Base-by-base conservation (phyloP, 2,329 filamentous ascomycete species). In the Venturiaceae sp. region DNA sequence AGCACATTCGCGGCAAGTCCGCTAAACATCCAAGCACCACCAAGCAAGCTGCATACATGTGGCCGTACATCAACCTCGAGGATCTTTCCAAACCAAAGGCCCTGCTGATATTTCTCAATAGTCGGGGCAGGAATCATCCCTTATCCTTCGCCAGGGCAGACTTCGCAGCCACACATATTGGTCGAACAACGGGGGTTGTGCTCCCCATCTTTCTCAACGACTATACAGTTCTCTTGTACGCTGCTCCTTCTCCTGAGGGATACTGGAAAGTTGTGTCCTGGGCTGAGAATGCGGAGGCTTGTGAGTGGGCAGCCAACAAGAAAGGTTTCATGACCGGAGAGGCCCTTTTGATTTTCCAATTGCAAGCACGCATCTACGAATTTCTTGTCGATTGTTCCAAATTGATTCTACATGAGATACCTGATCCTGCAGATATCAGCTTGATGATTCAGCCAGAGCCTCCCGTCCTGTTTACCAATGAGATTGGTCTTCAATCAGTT, bases 51-150 rank as follows among this genome's bases (percentile, higher is more conserved):
- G n/a, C n/a, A n/a, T n/a, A n/a, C n/a, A n/a, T n/a, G n/a, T n/a
- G n/a, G n/a, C n/a, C 82, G 0, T 72, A 78, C 50, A 76, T 85
- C 65, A 85, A 85, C 62, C 70, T 80, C 41, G 79, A 85, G 58
- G 82, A 85, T 62, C 68, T 85, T 0, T 55, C 64, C 0, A 70
- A 75, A 23, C 65, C 73, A 0, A 77, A 75, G 53, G 60, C 68
- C 0, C 63, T 85, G 8, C 71, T 74, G 0, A 66, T 85, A 6
- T 69, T 85, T 21, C 65, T 86, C 11, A 80, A 82, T 58, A 67
- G 80, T 0, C 73, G 82, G 6, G 80, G 72, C 5, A 74, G 77
- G 0, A 34, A 54, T 34, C 23, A 5, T 11, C 52, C 52, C 26
- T 19, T 3, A 5, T 5, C 16, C 4, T 54, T 54, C 16, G 5